Evolutionary conservation across 306 rosid species (phyloP).

Genomic region (Hippophae rhamnoides): DNA sequence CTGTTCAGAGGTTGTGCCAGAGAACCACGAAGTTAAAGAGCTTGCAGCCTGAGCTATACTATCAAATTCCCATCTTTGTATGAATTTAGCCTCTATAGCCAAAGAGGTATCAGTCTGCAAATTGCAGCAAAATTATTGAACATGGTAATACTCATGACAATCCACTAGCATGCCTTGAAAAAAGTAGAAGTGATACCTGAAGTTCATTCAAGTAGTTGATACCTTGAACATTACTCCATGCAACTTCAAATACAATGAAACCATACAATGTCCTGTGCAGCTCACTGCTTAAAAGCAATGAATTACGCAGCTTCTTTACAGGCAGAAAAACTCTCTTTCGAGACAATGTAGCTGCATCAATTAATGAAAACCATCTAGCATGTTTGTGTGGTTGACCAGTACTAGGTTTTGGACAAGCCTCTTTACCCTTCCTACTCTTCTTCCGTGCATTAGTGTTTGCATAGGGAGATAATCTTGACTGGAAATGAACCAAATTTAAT

Average conservation of each 20-base stretch:
- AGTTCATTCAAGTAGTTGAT: slow-evolving; percentile 88
- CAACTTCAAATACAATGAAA: slow-evolving; percentile 80
- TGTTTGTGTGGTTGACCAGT: slow-evolving; percentile 31
- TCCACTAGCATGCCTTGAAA: slow-evolving; percentile 12
- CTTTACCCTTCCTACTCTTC: slow-evolving; percentile 40
- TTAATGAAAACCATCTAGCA: slow-evolving; percentile 54
- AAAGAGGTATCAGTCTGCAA: slow-evolving; percentile 85
- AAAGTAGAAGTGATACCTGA: slow-evolving; percentile 43
- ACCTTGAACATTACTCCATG: slow-evolving; percentile 79
- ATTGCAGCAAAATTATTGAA: slow-evolving; percentile 12
- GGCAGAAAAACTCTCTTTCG: slow-evolving; percentile 70
- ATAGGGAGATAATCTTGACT: slow-evolving; percentile 97
- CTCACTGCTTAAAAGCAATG: slow-evolving; percentile 61
- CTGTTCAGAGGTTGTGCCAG: slow-evolving; percentile 58
- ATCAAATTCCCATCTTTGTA: slow-evolving; percentile 97
- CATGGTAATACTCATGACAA: slow-evolving; percentile 11
- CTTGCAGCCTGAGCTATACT: slow-evolving; percentile 76
- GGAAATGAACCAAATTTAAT: slow-evolving; percentile 13
- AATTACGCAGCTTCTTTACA: slow-evolving; percentile 52
- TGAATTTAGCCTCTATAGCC: slow-evolving; percentile 65
- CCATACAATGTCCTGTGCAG: slow-evolving; percentile 76
- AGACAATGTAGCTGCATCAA: slow-evolving; percentile 50
- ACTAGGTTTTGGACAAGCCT: slow-evolving; percentile 32
- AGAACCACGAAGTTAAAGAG: slow-evolving; percentile 73
- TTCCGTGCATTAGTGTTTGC: slow-evolving; percentile 58